These are phyloP conservation scores for Huntiella bhutanensis DNA, from an alignment of 2,329 filamentous ascomycete species.

Conservation along the genomic window DNA sequence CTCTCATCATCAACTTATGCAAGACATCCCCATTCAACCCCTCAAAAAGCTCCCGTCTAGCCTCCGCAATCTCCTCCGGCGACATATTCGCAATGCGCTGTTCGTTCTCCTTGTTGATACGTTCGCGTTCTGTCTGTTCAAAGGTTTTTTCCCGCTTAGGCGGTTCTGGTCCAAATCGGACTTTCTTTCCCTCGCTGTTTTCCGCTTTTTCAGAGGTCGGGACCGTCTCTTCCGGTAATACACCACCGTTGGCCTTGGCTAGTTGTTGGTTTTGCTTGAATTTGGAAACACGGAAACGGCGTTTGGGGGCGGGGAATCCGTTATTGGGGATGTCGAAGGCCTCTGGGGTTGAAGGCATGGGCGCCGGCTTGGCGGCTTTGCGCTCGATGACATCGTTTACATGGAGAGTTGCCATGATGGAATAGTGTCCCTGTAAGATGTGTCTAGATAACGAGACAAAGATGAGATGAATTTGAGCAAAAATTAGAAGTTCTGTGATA, in stretches of 20 bases:
- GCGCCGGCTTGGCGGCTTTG: conserved; percentile 21
- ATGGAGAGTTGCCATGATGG: conserved; percentile 25
- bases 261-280: conserved; percentile 53
- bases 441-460: background rate
- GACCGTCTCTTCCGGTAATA: background rate
- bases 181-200: conserved; percentile 8
- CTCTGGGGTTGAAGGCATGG: conserved; percentile 44
- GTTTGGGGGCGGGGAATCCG: conserved; percentile 82
- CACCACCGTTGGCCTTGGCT: conserved; percentile 6
- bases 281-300: conserved; percentile 50
- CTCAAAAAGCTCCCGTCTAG: conserved; percentile 62
- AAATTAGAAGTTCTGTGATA: too few relatives aligned
- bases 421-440: background rate
- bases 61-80: conserved; percentile 58
- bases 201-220: background rate
- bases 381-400: conserved; percentile 69
- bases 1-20: conserved; percentile 54
- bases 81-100: conserved; percentile 61
- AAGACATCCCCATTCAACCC: conserved; percentile 58
- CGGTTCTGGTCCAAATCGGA: conserved; percentile 10
- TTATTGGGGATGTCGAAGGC: conserved; percentile 31
- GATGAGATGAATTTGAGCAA: background rate
- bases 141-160: conserved; percentile 5
- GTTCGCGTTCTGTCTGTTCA: conserved; percentile 41
- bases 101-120: conserved; percentile 70